Evolutionary conservation across 257 asterid genomes (phyloP), one percentile per base, ranked within the genome.

Genomic region (Pogostemon cablin): DNA sequence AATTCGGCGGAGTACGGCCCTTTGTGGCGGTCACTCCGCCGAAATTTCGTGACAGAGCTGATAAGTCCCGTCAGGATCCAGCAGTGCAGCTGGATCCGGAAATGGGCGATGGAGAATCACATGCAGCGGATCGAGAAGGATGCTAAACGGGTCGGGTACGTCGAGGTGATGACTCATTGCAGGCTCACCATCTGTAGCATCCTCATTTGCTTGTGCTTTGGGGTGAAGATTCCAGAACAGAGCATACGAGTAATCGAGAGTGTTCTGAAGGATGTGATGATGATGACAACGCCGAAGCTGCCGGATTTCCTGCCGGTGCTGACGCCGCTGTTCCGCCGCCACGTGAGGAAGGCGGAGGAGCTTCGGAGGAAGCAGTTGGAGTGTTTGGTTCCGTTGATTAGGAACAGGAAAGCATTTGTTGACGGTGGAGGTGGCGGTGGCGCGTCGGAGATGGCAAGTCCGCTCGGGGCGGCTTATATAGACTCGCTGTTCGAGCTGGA

Each of bases 1-100:
- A 93, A 93, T 91, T 93, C 99, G 7, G 97, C 97, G 0, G 96
- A 82, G 67, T 93, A 93, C 70, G 99, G 99, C 56, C 87, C 99
- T 0, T 71, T 93, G n/a, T 93, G 99, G 99, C 93, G 99, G 0
- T 62, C 91, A 9, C 87, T 93, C 9, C 90, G 99, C 43, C 81
- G 99, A 57, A 93, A 93, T 80, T 91, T 93, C 8, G 99, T 93
- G 25, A 90, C 96, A 4, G 99, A 93, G 93, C 77, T 93, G 47
- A 91, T 91, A 10, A 93, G 87, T 64, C 96, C 99, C 1, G 52
- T 84, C 3, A 73, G 99, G 46, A 87, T 93, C 71, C 89, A 74
- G 77, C 99, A 93, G 71, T 93, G 99, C 77, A 56, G 92, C 32
- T 93, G 99, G 99, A 86, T 93, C 35, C 58, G 99, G 11, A 75